phyloP scores from a whole-genome alignment of 768 basidiomycete species.

The Mycena latifolia region DNA sequence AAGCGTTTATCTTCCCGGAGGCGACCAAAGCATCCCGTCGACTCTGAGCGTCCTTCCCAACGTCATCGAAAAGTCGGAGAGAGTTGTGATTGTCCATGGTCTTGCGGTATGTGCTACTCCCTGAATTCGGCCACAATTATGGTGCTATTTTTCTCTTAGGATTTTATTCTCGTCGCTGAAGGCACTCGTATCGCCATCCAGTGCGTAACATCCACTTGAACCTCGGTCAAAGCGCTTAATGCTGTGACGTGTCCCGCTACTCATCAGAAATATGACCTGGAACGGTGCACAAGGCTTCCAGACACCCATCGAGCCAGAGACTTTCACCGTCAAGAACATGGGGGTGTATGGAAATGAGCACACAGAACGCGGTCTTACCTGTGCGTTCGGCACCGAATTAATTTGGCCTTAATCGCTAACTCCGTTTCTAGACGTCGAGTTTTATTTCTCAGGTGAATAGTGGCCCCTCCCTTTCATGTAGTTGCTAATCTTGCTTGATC shows the following conservation, averaged over 20 bases:
- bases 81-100: conserved; percentile 76
- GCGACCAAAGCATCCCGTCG: conserved; percentile 70
- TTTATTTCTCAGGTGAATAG: conserved; percentile 46
- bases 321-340: conserved; percentile 71
- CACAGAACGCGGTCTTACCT: conserved; percentile 74
- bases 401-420: conserved; percentile 35
- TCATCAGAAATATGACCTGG: conserved; percentile 62
- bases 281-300: conserved; percentile 76
- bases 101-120: conserved; percentile 61
- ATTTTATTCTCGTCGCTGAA: conserved; percentile 58
- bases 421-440: conserved; percentile 61
- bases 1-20: conserved; percentile 63
- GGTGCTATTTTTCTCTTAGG: conserved; percentile 36
- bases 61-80: conserved; percentile 76
- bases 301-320: conserved; percentile 68
- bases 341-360: conserved; percentile 74
- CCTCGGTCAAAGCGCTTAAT: conserved; percentile 1
- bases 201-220: conserved; percentile 40
- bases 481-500: conserved; percentile 16
- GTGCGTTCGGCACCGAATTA: conserved; percentile 47
- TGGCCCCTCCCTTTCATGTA: too few relatives aligned
- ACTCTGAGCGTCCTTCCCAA: conserved; percentile 73
- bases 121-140: conserved; percentile 49
- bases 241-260: conserved; percentile 4
- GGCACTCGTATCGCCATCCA: conserved; percentile 69